Evolutionary conservation across 1,284 basidiomycete genomes (phyloP), one percentile per base, ranked within the genome.

Genomic region (Trametes versicolor): DNA sequence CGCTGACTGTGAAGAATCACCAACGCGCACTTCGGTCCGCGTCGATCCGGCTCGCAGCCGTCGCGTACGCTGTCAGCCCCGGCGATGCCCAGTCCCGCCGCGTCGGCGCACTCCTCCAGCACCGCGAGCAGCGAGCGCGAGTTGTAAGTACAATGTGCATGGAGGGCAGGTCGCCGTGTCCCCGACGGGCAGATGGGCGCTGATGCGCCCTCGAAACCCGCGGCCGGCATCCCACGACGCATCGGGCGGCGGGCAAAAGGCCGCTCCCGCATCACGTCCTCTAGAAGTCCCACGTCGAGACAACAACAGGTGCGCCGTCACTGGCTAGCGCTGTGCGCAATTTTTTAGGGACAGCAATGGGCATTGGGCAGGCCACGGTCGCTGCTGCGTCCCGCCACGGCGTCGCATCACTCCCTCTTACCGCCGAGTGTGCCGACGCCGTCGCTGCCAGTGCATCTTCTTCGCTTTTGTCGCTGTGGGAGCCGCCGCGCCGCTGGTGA

Each of bases 1-100:
- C 61, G 61, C 61, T 62, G 61, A 62, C 61, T 57, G 49, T 51
- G 48, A 62, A 62, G 48, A 29, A 52, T 57, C 61, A 62, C 39
- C 45, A 13, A 23, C 50, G 41, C 41, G 17, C 8, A 8, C 45
- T 21, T 62, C 61, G 54, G 54, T 47, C 27, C 54, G 51, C 51
- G 61, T 49, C 61, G 61, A 57, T 51, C 61, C 54, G 41, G 47
- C 60, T 23, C 21, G n/a, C 47, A 34, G 27, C 53, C 60, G 60
- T 62, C 53, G 53, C 59, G 59, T 58, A 58, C 36, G 23, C 47
- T 37, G 43, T 57, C 55, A 15, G 1, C 48, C 23, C 36, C 48
- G 23, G 36, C 57, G 49, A 25, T 29, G 57, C 57, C 19, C 25
- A 32, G 12, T 21, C 37, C 17, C 12, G 39, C 39, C 39, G 39